Base-by-base conservation (phyloP, 169 alveolate genomes). In the Babesia sp. region DNA sequence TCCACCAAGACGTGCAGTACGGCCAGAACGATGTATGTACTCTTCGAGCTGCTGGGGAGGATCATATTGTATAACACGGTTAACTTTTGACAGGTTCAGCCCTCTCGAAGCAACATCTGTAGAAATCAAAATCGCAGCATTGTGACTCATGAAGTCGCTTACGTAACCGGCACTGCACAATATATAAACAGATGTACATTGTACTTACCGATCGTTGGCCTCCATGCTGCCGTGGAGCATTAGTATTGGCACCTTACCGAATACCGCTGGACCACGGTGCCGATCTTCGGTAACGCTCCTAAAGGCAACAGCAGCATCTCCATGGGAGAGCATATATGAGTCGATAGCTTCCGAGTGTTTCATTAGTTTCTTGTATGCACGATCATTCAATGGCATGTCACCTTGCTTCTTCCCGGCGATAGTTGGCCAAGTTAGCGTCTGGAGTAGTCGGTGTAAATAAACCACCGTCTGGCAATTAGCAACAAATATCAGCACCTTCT, bases 81-180 rank as follows among this genome's bases (percentile, higher is more conserved):
- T 95, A 8, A 96, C 95, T 34, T 92, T 87, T 18, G 96, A 94
- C 37, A 96, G 89, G 84, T 96, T 96, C 22, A 96, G 87, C 0
- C 99, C 99, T 50, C 99, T 79, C 14, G 98, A 91, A 1, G 98
- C 98, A 0, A 96, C 97, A 85, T 96, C 98, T 11, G 99, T 95
- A 6, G 98, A 94, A 31, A 96, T 91, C 72, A 96, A 69, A 5
- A 94, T 80, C 0, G 83, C 69, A n/a, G 68, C 48, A 2, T 72
- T 33, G 24, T 54, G 56, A 34, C 70, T 88, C 34, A 85, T 80
- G 74, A 88, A 88, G 34, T 84, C 90, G 0, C 26, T 46, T 54
- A 81, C 76, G 39, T 72, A 79, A 0, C 90, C 90, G 12, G 79
- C 29, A 18, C 93, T 79, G 50, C 26, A 33, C 26, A 29, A 18